Evolutionary conservation across 345 rosid genomes (phyloP).

Genomic region (Moringa oleifera): DNA sequence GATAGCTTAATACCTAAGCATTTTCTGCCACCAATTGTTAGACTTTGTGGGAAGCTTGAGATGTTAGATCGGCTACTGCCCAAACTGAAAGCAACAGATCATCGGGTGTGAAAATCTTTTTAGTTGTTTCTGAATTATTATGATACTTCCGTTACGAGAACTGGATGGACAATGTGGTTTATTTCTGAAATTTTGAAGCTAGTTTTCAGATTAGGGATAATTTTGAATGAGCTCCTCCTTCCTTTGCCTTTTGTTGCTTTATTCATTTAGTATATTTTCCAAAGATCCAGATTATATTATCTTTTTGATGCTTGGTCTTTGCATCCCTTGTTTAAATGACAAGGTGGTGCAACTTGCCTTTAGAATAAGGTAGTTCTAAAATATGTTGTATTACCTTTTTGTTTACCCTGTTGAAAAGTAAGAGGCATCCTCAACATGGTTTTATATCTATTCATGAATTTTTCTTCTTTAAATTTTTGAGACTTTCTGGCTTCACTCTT

Average conservation of each 20-base stretch:
- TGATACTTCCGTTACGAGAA: too few relatives aligned
- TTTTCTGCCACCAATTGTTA: conserved; percentile 71
- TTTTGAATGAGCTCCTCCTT: neutral
- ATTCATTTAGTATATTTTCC: neutral
- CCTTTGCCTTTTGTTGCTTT: neutral
- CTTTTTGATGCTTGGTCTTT: neutral
- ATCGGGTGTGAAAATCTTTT: conserved; percentile 58
- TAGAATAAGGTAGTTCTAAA: too few relatives aligned
- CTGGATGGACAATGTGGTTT: neutral
- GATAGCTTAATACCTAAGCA: conserved; percentile 66
- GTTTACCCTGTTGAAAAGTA: neutral
- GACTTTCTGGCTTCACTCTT: conserved; percentile 6
- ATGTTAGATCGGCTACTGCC: conserved; percentile 90
- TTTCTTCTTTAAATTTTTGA: too few relatives aligned
- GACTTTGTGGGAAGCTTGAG: conserved; percentile 96
- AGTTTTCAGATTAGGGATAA: neutral
- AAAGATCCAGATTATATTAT: neutral
- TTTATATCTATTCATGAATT: neutral
- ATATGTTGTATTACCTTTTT: neutral
- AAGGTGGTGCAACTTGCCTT: too few relatives aligned
- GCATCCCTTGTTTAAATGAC: too few relatives aligned
- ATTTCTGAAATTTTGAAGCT: neutral
- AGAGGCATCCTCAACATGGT: neutral
- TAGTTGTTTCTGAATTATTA: conserved; percentile 7
- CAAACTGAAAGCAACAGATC: conserved; percentile 86